Base-by-base conservation (phyloP, 805 yeast species). In the Yarrowia bubula region DNA sequence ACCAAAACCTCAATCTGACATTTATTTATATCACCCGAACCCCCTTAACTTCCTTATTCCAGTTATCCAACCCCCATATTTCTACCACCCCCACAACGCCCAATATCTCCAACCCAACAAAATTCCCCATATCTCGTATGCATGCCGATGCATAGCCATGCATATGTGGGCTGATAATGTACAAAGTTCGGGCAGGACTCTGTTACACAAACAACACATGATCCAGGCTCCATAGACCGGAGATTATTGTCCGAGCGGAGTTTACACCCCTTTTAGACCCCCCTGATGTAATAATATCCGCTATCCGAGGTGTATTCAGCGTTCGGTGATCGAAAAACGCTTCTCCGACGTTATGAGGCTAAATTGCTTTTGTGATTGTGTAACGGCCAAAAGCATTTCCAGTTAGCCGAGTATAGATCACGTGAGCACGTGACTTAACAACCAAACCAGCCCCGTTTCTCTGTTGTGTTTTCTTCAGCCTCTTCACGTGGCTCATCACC, bases 91-190 rank as follows among this genome's bases (percentile, higher is more conserved):
- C 44, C 13, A 7, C 28, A 17, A 4, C 44, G 5, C 18, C 22
- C 41, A 13, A 5, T 9, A 13, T 14, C 17, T 3, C 0, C n/a
- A 2, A 11, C 53, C 39, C 38, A 32, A 32, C 39, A 47, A 4
- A 8, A 14, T 28, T 10, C 31, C 38, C 41, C 39, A 48, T 17
- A 15, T n/a, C 41, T 48, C 55, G 55, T 48, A 48, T 48, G 55
- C 55, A 48, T 41, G 13, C 41, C 55, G 32, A 48, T 48, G 55
- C 55, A 48, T 41, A 17, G 55, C 55, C 41, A 48, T 48, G 55
- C 55, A 35, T 35, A 48, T 35, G 55, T 48, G 55, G 55, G 55
- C 55, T 48, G 55, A 48, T 48, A 48, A 48, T 48, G 55, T 35
- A 48, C 55, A 15, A 48, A 38, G 55, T 17, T 43, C 41, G 11